Evolutionary conservation across 192 early-diverging fungal genomes (phyloP), one percentile per base, ranked within the genome.

Genomic region (Ambispora gerdemannii): DNA sequence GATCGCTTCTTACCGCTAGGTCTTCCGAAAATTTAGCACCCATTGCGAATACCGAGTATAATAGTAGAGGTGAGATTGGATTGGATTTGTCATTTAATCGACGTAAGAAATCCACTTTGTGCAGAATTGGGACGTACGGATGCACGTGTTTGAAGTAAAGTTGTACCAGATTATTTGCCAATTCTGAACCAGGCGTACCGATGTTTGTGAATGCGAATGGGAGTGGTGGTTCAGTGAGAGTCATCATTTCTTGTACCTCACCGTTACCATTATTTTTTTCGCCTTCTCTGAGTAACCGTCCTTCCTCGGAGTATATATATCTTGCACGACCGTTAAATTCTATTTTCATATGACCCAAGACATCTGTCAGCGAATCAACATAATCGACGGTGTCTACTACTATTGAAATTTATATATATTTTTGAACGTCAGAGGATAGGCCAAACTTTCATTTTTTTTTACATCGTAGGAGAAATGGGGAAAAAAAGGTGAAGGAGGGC

Each of bases 121-220:
- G 81, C 1, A 86, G 61, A 25, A 86, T 74, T 3, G 83, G 81
- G 19, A 77, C 47, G 51, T 84, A 84, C 4, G 76, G 80, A 55
- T 86, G 84, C 1, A 86, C 77, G 72, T 84, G 72, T 19, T 77
- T 55, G 50, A 86, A 86, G 43, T 86, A 86, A 2, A 73, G 35
- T 15, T 81, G 74, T 8, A 82, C 74, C 11, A 79, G 32, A 49
- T 79, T 55, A 22, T 31, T 20, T 27, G 32, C 24, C 32, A 68
- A 50, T 27, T 68, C 67, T 0, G 67, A 51, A 24, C 50, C 25
- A 10, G 67, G 67, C 10, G n/a, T 27, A 11, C 32, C 31, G 36
- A 2, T 15, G 22, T 53, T 19, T 6, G 67, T 50, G 28, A 36
- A 13, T 15, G 30, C 4, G 17, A 19, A 56, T 35, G 67, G 67